Evolutionary conservation across 371 early-diverging fungal species (phyloP).

Genomic region (Thermomucor indicae-seudaticae): DNA sequence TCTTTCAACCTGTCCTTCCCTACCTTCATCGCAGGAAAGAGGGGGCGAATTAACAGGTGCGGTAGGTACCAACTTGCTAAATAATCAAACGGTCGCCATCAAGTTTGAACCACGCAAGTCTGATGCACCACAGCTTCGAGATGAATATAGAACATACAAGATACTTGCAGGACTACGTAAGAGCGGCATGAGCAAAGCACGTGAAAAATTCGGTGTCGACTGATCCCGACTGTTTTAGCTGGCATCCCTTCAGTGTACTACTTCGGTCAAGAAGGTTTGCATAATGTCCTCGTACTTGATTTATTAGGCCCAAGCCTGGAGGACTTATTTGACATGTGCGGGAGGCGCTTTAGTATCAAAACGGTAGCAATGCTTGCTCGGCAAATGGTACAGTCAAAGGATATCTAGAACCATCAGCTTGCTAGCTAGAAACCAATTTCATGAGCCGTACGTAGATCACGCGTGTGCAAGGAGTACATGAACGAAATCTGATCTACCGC

Average conservation of each 20-base stretch:
- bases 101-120: slow-evolving; percentile 93
- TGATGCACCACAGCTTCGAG: slow-evolving; percentile 91
- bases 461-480: slow-evolving; percentile 90
- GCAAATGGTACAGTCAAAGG: slow-evolving; percentile 67
- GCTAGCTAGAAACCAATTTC: background rate
- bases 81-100: slow-evolving; percentile 84
- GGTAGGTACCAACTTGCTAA: slow-evolving; percentile 66
- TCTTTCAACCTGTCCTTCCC: background rate
- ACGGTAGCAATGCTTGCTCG: slow-evolving; percentile 93
- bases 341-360: slow-evolving; percentile 83
- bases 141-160: slow-evolving; percentile 90
- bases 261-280: slow-evolving; percentile 90
- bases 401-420: background rate
- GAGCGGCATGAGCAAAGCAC: slow-evolving; percentile 6
- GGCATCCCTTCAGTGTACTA: slow-evolving; percentile 87
- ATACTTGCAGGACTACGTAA: slow-evolving; percentile 72
- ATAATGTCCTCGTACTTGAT: slow-evolving; percentile 92
- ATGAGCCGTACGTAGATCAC: slow-evolving; percentile 49
- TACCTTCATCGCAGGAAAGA: no score
- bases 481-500: slow-evolving; percentile 90
- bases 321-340: slow-evolving; percentile 92
- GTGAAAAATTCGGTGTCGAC: background rate
- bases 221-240: slow-evolving; percentile 40
- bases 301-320: slow-evolving; percentile 92
- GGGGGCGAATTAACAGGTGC: no score